Base-by-base conservation (phyloP, 768 basidiomycete genomes). In the Brasilioporus rufonigricans region DNA sequence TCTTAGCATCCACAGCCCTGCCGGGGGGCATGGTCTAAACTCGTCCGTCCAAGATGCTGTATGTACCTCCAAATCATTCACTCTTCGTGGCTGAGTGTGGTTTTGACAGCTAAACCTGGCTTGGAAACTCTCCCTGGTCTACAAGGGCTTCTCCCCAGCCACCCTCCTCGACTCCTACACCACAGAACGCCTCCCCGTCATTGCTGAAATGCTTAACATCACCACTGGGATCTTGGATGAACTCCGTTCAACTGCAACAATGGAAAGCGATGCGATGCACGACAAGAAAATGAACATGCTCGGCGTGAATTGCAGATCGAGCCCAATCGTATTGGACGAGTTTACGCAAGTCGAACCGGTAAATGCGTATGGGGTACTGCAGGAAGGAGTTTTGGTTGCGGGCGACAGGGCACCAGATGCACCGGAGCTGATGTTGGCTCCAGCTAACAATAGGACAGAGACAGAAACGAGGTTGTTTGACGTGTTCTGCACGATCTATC, bases 401-500 rank as follows among this genome's bases (percentile, higher is more conserved):
- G 78, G 78, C 1, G 78, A 80, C 60, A 68, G 78, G 33, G 76
- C 77, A 10, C 76, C 76, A 1, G 76, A 79, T 54, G 76, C 78
- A 2, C 0, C 69, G 56, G 13, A 57, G 16, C 61, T 77, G 24
- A 52, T 68, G 2, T 26, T 51, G 52, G 11, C 4, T 38, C n/a
- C 13, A 52, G 10, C 13, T 51, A n/a, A n/a, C n/a, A 58, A 10
- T 53, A 53, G 29, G 4, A 10, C 18, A 3, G 36, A n/a, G 21
- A 44, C 43, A 5, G 18, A 18, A 9, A 63, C 58, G 46, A 55
- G 44, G 24, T 29, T 71, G 39, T 71, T 71, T 19, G 57, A 60
- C 32, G 16, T 68, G 27, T 69, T 73, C 49, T 38, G 50, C 21
- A 44, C 61, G 1, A 38, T 21, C 11, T 39, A 52, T 18, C 71